Conservation (phyloP, 2,329 filamentous ascomycete species). For the Aspergillus ustus region DNA sequence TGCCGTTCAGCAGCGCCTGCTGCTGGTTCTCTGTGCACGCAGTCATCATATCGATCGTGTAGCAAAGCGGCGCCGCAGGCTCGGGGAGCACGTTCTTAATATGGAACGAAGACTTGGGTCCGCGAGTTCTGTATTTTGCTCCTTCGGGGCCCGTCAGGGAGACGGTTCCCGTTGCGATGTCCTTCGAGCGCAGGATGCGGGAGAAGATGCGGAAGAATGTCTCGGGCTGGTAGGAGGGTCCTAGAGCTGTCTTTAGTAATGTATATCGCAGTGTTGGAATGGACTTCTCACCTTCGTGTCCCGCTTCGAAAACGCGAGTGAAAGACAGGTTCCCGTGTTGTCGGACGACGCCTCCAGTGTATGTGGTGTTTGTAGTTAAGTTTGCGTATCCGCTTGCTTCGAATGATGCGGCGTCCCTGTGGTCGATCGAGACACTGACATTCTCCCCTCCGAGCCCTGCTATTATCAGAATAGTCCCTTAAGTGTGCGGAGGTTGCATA, state of each 20-base stretch:
- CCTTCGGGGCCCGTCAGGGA: neutral
- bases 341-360: conserved; percentile 1
- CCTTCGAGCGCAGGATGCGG: neutral
- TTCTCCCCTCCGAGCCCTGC: conserved; percentile 9
- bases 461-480: neutral
- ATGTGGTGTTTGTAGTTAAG: neutral
- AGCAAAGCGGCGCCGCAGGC: neutral
- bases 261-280: neutral
- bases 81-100: conserved; percentile 9
- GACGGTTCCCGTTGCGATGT: neutral
- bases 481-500: neutral
- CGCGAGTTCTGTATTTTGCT: neutral
- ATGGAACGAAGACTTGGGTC: conserved; percentile 3
- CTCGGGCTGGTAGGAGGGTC: neutral
- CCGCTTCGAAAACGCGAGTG: conserved; percentile 5
- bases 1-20: conserved; percentile 1
- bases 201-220: neutral
- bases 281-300: neutral
- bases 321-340: conserved; percentile 14
- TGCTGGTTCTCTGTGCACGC: conserved; percentile 6
- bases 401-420: neutral
- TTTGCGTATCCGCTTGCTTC: neutral
- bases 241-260: neutral
- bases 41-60: conserved; percentile 8
- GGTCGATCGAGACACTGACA: conserved; percentile 12